phyloP scores from a whole-genome alignment of 2,329 filamentous ascomycete genomes.

The Colletotrichum falcatum region DNA sequence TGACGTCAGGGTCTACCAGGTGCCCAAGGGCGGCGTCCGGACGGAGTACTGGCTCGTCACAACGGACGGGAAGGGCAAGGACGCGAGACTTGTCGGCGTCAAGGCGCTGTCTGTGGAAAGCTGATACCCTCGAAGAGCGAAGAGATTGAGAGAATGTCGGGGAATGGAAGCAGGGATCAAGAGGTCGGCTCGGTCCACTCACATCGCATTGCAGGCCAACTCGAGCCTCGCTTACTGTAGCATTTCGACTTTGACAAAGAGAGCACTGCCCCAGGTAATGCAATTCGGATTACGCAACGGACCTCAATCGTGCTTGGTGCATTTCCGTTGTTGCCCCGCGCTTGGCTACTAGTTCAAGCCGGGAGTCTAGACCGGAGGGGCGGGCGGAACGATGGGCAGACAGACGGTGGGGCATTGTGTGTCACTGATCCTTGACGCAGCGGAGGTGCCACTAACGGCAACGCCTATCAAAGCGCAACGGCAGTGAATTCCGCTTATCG shows the following conservation, averaged over 20 bases:
- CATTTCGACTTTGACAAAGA: not conserved
- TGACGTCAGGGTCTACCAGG: slow-evolving; percentile 80
- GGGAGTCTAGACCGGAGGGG: slow-evolving; percentile 16
- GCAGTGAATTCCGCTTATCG: slow-evolving; percentile 39
- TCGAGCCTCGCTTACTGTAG: not conserved
- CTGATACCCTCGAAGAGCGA: slow-evolving; percentile 47
- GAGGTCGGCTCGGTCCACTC: not conserved
- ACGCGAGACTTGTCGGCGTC: slow-evolving; percentile 76
- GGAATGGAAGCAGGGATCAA: not conserved
- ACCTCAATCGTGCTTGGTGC: not conserved
- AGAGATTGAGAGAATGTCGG: not conserved
- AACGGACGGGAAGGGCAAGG: slow-evolving; percentile 66
- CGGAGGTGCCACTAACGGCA: slow-evolving; percentile 40
- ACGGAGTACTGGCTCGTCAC: slow-evolving; percentile 85
- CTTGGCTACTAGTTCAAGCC: slow-evolving; percentile 4
- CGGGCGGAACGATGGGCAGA: slow-evolving; percentile 3
- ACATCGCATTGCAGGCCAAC: not conserved
- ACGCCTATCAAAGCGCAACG: slow-evolving; percentile 35
- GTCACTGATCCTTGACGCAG: slow-evolving; percentile 19
- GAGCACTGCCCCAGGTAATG: not conserved
- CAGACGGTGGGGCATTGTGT: slow-evolving; percentile 9
- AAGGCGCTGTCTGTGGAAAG: slow-evolving; percentile 84
- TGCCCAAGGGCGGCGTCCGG: slow-evolving; percentile 71
- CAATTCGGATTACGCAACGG: not conserved
- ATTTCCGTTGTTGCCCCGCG: not conserved